These are phyloP conservation scores for Coprinopsis marcescibilis DNA, from an alignment of 768 basidiomycete genomes.

Conservation along the genomic window DNA sequence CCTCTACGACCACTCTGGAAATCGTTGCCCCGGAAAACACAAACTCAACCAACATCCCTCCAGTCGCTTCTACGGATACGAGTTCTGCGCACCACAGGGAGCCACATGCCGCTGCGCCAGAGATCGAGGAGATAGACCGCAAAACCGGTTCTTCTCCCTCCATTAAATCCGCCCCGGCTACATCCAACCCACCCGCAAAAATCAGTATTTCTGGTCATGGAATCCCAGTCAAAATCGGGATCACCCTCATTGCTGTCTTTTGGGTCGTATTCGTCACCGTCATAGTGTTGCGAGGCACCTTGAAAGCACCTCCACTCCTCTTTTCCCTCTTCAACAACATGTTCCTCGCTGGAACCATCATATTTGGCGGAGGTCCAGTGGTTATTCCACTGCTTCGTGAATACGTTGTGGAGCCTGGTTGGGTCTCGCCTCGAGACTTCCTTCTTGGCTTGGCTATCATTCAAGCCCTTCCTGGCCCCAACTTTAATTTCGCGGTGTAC, in stretches of 20 bases:
- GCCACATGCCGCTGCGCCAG: neutral
- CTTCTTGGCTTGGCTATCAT: constrained; percentile 46
- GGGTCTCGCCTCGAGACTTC: constrained; percentile 51
- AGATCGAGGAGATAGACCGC: neutral
- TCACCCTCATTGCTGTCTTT: constrained; percentile 21
- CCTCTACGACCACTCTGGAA: neutral
- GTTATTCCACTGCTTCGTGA: constrained; percentile 48
- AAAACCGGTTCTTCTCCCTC: neutral
- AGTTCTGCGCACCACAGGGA: neutral
- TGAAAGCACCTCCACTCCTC: constrained; percentile 21
- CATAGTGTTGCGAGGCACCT: constrained; percentile 23
- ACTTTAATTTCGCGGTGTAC: constrained; percentile 51
- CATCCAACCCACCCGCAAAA: neutral
- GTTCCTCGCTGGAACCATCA: constrained; percentile 42
- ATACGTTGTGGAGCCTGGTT: constrained; percentile 47
- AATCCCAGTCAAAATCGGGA: constrained; percentile 22
- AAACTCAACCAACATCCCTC: neutral
- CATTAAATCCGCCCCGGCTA: neutral
- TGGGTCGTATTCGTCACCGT: constrained; percentile 22
- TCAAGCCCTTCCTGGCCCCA: constrained; percentile 47
- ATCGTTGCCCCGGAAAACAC: neutral
- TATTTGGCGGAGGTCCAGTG: constrained; percentile 52
- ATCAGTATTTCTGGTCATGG: constrained; percentile 17
- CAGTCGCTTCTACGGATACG: no score
- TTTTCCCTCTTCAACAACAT: constrained; percentile 39